Conservation (phyloP, 2,329 filamentous ascomycete genomes). For the Exophiala mesophila region DNA sequence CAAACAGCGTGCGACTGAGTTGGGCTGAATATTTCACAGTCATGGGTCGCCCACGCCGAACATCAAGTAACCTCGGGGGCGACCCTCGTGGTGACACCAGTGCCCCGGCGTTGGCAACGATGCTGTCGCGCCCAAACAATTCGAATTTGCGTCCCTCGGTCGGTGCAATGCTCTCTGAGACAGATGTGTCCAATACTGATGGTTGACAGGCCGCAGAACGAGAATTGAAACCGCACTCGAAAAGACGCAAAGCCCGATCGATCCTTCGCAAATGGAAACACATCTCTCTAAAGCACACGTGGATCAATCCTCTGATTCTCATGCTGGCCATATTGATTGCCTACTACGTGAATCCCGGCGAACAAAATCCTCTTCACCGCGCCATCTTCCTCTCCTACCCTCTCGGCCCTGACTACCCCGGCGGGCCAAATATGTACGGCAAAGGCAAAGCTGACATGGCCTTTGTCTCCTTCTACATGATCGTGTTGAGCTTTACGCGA, state of each 20-base stretch:
- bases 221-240: constrained; percentile 34
- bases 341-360: constrained; percentile 66
- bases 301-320: constrained; percentile 63
- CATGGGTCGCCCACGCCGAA: constrained; percentile 34
- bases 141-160: constrained; percentile 27
- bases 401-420: constrained; percentile 49
- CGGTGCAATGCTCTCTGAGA: constrained; percentile 1
- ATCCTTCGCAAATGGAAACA: constrained; percentile 40
- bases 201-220: constrained; percentile 7
- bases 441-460: constrained; percentile 75
- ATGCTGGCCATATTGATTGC: constrained; percentile 55
- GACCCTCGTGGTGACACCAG: constrained; percentile 45
- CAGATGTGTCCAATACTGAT: constrained; percentile 4
- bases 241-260: constrained; percentile 42
- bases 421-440: constrained; percentile 61
- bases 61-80: constrained; percentile 42
- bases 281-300: constrained; percentile 43
- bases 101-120: constrained; percentile 43
- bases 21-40: background rate
- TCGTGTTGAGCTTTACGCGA: constrained; percentile 79
- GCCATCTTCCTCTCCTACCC: constrained; percentile 83
- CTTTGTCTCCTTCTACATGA: constrained; percentile 76
- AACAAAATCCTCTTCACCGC: constrained; percentile 66
- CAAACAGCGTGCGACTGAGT: background rate
- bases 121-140: constrained; percentile 33